A percentile compares a stretch with the other conserved stretches of the same genome.
These are phyloP conservation scores for Tuber microsphaerosporum DNA, from an alignment of 495 filamentous ascomycete genomes.

Conservation along the genomic window DNA sequence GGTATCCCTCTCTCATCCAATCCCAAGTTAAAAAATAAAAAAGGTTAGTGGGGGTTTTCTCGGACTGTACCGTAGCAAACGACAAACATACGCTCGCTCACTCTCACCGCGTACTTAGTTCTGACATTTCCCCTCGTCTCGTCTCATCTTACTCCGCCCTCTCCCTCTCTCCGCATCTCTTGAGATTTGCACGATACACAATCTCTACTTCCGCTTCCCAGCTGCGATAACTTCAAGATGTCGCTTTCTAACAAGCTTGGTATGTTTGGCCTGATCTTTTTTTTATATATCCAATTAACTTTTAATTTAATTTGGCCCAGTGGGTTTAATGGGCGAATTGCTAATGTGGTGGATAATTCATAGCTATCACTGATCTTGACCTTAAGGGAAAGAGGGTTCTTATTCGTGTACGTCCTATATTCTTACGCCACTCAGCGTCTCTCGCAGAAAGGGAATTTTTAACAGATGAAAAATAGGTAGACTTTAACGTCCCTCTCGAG, in stretches of 20 bases:
- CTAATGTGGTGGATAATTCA: conserved; percentile 10
- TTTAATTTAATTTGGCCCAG: background rate
- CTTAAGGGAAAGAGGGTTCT: conserved; percentile 96
- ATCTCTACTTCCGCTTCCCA: background rate
- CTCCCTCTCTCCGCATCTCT: background rate
- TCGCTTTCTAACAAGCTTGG: conserved; percentile 94
- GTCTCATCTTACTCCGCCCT: background rate
- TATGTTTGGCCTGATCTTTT: conserved; percentile 13
- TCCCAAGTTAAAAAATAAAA: background rate
- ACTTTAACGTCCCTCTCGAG: conserved; percentile 99
- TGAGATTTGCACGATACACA: background rate
- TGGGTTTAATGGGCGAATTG: background rate
- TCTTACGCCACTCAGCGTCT: background rate
- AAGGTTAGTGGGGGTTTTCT: too few species aligned
- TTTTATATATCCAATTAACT: background rate
- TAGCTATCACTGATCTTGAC: conserved; percentile 84
- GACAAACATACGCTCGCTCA: background rate
- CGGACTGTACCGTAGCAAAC: background rate
- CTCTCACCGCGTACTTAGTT: background rate
- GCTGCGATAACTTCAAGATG: conserved; percentile 54
- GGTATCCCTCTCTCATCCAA: background rate
- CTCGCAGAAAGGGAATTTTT: background rate
- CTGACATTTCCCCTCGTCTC: background rate
- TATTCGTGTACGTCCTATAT: conserved; percentile 66
- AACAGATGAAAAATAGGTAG: conserved; percentile 57